A percentile compares a stretch with the other conserved stretches of the same genome.
Conservation (phyloP, 495 filamentous ascomycete species). For the Aspergillus ostianus region DNA sequence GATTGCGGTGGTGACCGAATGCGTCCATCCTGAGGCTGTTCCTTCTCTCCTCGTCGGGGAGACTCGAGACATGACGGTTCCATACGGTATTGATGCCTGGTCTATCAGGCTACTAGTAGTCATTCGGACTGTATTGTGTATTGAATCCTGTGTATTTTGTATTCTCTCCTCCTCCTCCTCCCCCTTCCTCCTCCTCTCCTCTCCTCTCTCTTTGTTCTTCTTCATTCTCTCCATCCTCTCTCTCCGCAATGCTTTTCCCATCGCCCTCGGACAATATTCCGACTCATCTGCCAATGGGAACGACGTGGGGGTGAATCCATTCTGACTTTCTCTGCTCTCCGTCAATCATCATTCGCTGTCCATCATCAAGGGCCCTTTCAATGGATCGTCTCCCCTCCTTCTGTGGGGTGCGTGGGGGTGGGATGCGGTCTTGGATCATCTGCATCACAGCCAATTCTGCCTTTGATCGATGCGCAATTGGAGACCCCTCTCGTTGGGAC, state of each 20-base stretch:
- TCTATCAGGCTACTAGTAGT: too few species aligned
- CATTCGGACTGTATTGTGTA: too few species aligned
- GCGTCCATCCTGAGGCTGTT: background rate
- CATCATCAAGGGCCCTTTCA: background rate
- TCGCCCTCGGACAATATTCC: background rate
- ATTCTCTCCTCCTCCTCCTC: background rate
- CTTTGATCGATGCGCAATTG: background rate
- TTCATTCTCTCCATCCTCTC: background rate
- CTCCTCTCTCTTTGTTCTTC: background rate
- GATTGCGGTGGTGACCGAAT: background rate
- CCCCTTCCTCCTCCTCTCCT: background rate
- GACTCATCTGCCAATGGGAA: background rate
- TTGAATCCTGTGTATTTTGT: background rate
- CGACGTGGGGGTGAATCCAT: background rate
- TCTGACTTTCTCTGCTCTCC: background rate
- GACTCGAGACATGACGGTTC: background rate
- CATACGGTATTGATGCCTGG: background rate
- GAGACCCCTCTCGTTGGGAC: background rate
- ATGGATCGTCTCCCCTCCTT: slow-evolving; percentile 8
- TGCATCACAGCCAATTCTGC: slow-evolving; percentile 6
- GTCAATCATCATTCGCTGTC: background rate
- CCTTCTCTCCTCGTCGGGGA: background rate
- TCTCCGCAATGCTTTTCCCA: background rate
- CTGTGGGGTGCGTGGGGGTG: slow-evolving; percentile 17
- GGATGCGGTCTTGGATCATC: slow-evolving; percentile 1